phyloP scores from a whole-genome alignment of 495 filamentous ascomycete genomes.

The Parmelia sp. region DNA sequence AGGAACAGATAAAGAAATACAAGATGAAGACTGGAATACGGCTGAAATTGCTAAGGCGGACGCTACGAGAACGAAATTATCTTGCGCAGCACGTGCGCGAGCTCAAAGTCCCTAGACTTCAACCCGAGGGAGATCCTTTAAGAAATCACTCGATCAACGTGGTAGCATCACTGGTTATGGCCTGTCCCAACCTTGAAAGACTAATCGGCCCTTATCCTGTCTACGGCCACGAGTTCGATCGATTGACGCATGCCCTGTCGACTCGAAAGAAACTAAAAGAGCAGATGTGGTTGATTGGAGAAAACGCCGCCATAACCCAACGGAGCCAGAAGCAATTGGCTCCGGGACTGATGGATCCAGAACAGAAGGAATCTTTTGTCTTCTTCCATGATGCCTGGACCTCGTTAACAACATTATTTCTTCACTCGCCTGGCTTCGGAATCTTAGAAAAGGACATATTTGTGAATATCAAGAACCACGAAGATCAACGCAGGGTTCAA shows the following conservation, averaged over 20 bases:
- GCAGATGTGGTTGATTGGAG: constrained; percentile 68
- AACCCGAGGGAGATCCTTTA: constrained; percentile 36
- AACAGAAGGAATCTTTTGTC: constrained; percentile 62
- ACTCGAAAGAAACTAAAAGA: constrained; percentile 68
- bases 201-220: constrained; percentile 63
- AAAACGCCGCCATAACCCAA: constrained; percentile 42
- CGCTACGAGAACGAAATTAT: constrained; percentile 61
- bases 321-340: constrained; percentile 39
- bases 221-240: constrained; percentile 67
- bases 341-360: constrained; percentile 51
- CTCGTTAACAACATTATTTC: constrained; percentile 63
- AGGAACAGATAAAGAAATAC: constrained; percentile 56
- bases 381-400: constrained; percentile 65
- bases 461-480: constrained; percentile 42
- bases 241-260: constrained; percentile 70
- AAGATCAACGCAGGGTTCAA: constrained; percentile 18
- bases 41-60: constrained; percentile 67
- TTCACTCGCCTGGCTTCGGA: constrained; percentile 59
- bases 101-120: constrained; percentile 55
- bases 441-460: constrained; percentile 61
- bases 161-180: constrained; percentile 75
- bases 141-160: constrained; percentile 61
- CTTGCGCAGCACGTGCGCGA: constrained; percentile 68
- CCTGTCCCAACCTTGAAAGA: constrained; percentile 76
- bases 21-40: constrained; percentile 62